Percentiles rank a stretch among this genome's conserved stretches.
Evolutionary conservation across 2,329 filamentous ascomycete species (phyloP).

Genomic region (Lachnellula occidentalis): DNA sequence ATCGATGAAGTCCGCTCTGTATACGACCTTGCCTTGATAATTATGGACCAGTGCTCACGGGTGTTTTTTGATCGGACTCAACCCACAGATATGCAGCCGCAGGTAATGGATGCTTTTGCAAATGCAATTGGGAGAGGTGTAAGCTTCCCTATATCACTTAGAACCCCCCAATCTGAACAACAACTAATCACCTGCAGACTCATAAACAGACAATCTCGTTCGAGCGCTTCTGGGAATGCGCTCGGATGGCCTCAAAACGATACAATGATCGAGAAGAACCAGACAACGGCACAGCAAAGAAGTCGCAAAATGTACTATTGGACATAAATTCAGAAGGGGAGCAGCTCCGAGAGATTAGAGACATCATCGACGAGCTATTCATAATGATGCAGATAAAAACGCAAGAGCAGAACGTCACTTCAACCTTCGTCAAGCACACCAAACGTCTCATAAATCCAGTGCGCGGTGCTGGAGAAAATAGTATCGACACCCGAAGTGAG

Average conservation of each 20-base stretch:
- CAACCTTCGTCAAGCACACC: constrained; percentile 9
- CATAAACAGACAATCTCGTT: constrained; percentile 26
- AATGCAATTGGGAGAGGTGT: constrained; percentile 39
- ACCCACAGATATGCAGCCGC: constrained; percentile 30
- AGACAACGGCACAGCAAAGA: constrained; percentile 1
- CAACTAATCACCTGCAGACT: neutral
- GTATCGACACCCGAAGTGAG: neutral
- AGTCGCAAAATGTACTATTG: constrained; percentile 24
- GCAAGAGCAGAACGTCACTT: constrained; percentile 17
- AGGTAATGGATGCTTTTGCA: constrained; percentile 39
- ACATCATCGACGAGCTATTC: constrained; percentile 41
- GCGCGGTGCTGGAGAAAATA: neutral
- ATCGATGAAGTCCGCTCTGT: constrained; percentile 32
- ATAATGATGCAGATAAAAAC: constrained; percentile 38
- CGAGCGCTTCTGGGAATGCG: constrained; percentile 32
- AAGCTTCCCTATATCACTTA: constrained; percentile 14
- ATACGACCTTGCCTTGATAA: constrained; percentile 35
- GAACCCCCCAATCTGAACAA: neutral
- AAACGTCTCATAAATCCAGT: neutral
- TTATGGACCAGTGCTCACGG: constrained; percentile 36
- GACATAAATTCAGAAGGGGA: constrained; percentile 39
- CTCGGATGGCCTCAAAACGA: constrained; percentile 7
- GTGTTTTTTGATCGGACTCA: constrained; percentile 37
- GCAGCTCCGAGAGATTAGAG: constrained; percentile 38
- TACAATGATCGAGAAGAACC: constrained; percentile 4